Evolutionary conservation across 352 stramenopile species (phyloP), one percentile per base, ranked within the genome.

Genomic region (Halophytophthora polymorphica): DNA sequence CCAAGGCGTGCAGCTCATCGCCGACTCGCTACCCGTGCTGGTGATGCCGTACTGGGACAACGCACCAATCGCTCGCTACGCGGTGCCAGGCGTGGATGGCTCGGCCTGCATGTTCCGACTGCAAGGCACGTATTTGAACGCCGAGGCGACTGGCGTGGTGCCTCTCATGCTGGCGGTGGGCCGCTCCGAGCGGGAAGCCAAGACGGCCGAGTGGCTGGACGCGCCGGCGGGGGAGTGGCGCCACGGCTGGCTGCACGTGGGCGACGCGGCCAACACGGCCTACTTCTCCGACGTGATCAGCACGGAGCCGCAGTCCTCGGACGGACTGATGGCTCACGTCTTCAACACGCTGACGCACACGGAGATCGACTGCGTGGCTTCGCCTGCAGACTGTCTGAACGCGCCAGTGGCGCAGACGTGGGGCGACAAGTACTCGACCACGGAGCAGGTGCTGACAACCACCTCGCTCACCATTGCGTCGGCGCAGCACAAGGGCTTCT

Each of bases 31-130:
- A 29, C 68, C 71, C 2, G 56, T 79, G 15, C 28, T 79, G n/a
- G 58, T 83, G 21, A 60, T 78, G 52, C 71, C 71, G 21, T 78
- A 55, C 58, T 75, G 59, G 61, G 68, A 79, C 44, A 75, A 70
- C 31, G 58, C 56, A 2, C 22, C 45, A 0, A 34, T 53, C 22
- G 54, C 55, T 6, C 64, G 68, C 6, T 71, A 61, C 33, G 60
- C 52, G 28, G 45, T 77, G 7, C 71, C 71, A 6, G 61, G 62
- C 2, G 45, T 23, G 17, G 62, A 83, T 39, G 71, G 71, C 44
- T 54, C 53, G 10, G 68, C 68, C 3, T 83, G 71, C 18, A 58
- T 76, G 54, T 74, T 83, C 31, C 68, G 68, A 12, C 50, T 80
- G 12, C 23, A 18, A 10, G 67, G 67, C 7, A 66, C 73, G 29